phyloP scores from a whole-genome alignment of 1,284 basidiomycete species.

The Rugosomyces carneus region DNA sequence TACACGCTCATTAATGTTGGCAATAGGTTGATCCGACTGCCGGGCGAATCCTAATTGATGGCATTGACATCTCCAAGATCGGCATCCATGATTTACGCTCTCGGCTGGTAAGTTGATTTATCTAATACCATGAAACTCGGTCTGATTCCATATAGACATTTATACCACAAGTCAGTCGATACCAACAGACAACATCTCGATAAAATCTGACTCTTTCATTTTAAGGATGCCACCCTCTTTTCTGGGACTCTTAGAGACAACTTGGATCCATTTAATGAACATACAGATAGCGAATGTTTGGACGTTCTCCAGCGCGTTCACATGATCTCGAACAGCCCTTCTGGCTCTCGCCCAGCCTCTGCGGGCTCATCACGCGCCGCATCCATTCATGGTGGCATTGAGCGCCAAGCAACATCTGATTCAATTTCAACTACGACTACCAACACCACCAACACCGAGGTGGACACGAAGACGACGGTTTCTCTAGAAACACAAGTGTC shows the following conservation, averaged over 20 bases:
- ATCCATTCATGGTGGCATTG: conserved; percentile 39
- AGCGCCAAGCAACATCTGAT: conserved; percentile 29
- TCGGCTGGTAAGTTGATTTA: conserved; percentile 45
- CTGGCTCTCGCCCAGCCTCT: conserved; percentile 36
- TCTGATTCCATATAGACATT: conserved; percentile 49
- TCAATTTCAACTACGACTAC: conserved; percentile 27
- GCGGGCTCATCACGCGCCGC: conserved; percentile 33
- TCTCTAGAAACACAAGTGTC: conserved; percentile 71
- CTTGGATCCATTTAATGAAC: conserved; percentile 84
- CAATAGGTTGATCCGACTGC: conserved; percentile 66
- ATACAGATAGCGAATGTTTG: conserved; percentile 73
- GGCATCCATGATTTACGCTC: conserved; percentile 82
- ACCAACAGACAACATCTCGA: too few relatives aligned
- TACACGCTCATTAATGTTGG: background rate
- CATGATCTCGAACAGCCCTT: conserved; percentile 45
- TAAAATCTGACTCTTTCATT: conserved; percentile 19
- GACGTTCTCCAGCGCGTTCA: conserved; percentile 64
- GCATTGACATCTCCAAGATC: conserved; percentile 85
- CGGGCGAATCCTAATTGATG: conserved; percentile 81
- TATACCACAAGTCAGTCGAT: conserved; percentile 65
- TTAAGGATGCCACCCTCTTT: conserved; percentile 74
- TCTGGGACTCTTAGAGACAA: conserved; percentile 84
- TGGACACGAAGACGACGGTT: conserved; percentile 48
- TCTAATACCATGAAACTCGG: background rate
- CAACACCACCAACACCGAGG: conserved; percentile 33